Conservation (phyloP, 192 early-diverging fungal species). For the Umbelopsis sp. region DNA sequence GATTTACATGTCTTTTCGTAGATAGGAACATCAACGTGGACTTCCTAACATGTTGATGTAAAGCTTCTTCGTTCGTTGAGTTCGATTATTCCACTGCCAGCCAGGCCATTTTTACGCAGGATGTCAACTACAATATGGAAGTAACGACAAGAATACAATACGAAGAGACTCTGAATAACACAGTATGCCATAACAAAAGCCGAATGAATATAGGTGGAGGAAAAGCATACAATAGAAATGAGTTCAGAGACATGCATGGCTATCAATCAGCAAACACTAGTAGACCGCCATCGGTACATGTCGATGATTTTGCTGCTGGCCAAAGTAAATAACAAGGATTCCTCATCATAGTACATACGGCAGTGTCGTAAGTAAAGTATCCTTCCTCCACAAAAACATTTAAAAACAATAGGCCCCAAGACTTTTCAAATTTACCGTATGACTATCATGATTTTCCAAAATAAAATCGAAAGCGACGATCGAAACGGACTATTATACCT, state of each 20-base stretch:
- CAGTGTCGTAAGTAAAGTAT: too few relatives aligned
- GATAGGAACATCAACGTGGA: too few relatives aligned
- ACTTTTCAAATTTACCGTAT: too few relatives aligned
- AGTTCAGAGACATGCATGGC: constrained; percentile 37
- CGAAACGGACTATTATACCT: too few relatives aligned
- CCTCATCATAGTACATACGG: too few relatives aligned
- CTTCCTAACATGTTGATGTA: not conserved
- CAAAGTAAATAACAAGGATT: not conserved
- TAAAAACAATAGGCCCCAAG: too few relatives aligned
- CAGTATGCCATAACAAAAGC: constrained; percentile 4
- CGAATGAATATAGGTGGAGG: constrained; percentile 35
- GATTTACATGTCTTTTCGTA: too few relatives aligned
- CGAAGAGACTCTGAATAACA: not conserved
- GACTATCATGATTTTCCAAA: too few relatives aligned
- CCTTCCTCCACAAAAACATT: too few relatives aligned
- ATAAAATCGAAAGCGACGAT: too few relatives aligned
- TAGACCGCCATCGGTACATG: constrained; percentile 38
- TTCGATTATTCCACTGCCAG: not conserved
- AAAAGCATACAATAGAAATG: constrained; percentile 36
- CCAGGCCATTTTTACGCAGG: not conserved
- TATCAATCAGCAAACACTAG: constrained; percentile 34
- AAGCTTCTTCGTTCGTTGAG: not conserved
- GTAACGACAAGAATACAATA: not conserved
- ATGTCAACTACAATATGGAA: not conserved
- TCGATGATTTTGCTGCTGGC: constrained; percentile 31